These are phyloP conservation scores for Chalaropsis thielavioides DNA, from an alignment of 2,329 filamentous ascomycete species.

Conservation along the genomic window DNA sequence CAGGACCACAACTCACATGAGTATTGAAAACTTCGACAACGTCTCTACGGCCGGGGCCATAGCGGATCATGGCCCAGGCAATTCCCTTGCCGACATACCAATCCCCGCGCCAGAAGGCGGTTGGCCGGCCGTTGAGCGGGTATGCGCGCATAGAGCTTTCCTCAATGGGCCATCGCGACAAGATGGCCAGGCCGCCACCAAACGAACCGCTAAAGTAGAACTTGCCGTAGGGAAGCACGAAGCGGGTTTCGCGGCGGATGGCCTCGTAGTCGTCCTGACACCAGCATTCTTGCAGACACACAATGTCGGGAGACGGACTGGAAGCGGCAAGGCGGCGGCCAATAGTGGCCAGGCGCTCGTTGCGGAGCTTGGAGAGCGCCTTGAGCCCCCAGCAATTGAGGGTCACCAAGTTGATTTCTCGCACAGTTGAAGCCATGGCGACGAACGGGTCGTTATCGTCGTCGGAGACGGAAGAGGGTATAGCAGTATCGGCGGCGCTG, in stretches of 20 bases:
- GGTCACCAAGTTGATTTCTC: slow-evolving; percentile 64
- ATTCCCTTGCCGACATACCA: slow-evolving; percentile 96
- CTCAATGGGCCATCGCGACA: slow-evolving; percentile 84
- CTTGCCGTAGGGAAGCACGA: slow-evolving; percentile 75
- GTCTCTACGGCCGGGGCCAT: slow-evolving; percentile 49
- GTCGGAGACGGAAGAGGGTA: slow-evolving; percentile 20
- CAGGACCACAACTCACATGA: slow-evolving; percentile 40
- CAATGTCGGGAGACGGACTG: slow-evolving; percentile 62
- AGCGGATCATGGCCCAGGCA: slow-evolving; percentile 64
- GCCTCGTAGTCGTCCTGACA: slow-evolving; percentile 68
- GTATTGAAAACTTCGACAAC: slow-evolving; percentile 85
- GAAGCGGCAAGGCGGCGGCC: slow-evolving; percentile 59
- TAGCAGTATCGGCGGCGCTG: background rate
- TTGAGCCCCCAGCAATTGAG: slow-evolving; percentile 97
- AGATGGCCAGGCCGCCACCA: slow-evolving; percentile 73
- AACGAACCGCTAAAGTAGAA: slow-evolving; percentile 86
- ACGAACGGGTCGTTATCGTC: slow-evolving; percentile 26
- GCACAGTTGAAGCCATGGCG: slow-evolving; percentile 20
- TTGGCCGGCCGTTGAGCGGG: slow-evolving; percentile 82
- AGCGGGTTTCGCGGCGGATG: slow-evolving; percentile 58
- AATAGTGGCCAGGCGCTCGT: slow-evolving; percentile 68
- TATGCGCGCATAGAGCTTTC: slow-evolving; percentile 78
- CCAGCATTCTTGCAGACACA: slow-evolving; percentile 93
- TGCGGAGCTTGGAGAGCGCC: slow-evolving; percentile 63
- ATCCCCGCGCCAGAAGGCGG: slow-evolving; percentile 85